Evolutionary conservation across 2,329 filamentous ascomycete genomes (phyloP).

Genomic region (Pseudogymnoascus destructans): DNA sequence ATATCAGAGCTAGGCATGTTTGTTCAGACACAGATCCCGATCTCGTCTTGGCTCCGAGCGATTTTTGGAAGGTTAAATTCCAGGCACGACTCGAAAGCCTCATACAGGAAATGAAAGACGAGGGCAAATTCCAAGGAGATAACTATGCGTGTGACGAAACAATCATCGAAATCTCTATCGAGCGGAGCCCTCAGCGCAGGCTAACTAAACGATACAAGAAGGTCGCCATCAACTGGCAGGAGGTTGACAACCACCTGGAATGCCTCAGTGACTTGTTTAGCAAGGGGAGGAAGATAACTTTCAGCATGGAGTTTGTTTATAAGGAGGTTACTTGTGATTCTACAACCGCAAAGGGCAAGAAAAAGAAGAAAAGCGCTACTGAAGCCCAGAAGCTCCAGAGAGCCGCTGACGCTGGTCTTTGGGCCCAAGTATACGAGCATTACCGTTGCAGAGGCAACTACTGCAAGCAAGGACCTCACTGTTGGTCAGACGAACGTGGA

Average conservation of each 20-base stretch:
- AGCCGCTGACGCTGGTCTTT: constrained; percentile 10
- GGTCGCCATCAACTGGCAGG: constrained; percentile 16
- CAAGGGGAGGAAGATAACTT: constrained; percentile 16
- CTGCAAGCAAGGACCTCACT: constrained; percentile 16
- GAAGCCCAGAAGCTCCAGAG: not conserved
- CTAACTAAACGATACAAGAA: constrained; percentile 17
- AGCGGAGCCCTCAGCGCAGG: constrained; percentile 14
- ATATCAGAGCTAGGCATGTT: constrained; percentile 17
- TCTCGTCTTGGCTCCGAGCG: constrained; percentile 19
- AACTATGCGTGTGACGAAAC: constrained; percentile 14
- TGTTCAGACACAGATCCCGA: constrained; percentile 14
- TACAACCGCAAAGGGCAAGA: constrained; percentile 14
- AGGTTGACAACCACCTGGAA: constrained; percentile 16
- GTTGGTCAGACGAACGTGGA: constrained; percentile 16
- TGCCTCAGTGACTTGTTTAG: constrained; percentile 17
- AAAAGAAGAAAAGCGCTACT: constrained; percentile 15
- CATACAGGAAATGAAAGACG: constrained; percentile 9
- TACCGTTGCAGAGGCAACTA: constrained; percentile 15
- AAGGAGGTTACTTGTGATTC: constrained; percentile 17
- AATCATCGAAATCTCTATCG: constrained; percentile 16
- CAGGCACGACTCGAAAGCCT: constrained; percentile 12
- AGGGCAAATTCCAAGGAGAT: constrained; percentile 16
- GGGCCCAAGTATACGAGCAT: constrained; percentile 16
- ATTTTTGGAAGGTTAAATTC: constrained; percentile 18
- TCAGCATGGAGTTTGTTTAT: constrained; percentile 17